Evolutionary conservation across 331 rosid genomes (phyloP), one percentile per base, ranked within the genome.

Genomic region (Rosa hybrid): DNA sequence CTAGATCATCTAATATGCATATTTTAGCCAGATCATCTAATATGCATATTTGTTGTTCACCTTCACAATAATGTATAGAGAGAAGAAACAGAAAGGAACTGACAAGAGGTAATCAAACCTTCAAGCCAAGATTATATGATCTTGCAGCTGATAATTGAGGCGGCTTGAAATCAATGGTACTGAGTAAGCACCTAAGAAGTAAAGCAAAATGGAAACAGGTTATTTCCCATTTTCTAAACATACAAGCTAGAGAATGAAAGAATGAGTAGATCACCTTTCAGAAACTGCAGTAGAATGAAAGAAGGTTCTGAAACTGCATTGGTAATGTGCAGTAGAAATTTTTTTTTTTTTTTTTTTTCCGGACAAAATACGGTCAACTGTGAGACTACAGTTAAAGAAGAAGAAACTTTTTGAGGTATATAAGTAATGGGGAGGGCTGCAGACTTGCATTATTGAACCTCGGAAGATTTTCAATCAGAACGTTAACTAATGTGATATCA

Each of bases 141-240:
- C 80, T 74, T 7, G 86, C 87, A 80, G 91, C 87, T 62, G 93
- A 90, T n/a, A 90, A 72, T 12, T 76, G 91, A 4, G 86, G 87
- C 68, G 85, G 78, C 80, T 69, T 85, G 54, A 83, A 68, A 81
- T 87, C 90, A 73, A 79, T 20, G 53, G 68, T 69, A 12, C 79
- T 60, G 30, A 77, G 72, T 49, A 82, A 81, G 63, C 45, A 72
- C 91, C 97, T 93, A 88, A 77, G 82, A 81, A 60, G 68, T 46
- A 53, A 2, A 72, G 68, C 82, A 57, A 59, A 23, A 81, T 70
- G n/a, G 64, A 39, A 70, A 79, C 27, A 81, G 10, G 65, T 76
- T 25, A 44, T 7, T 9, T 5, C 7, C 39, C 30, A 76, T 45
- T 3, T 62, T 50, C 54, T 38, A n/a, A 70, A 50, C 38, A 20